Evolutionary conservation across 768 basidiomycete species (phyloP).

Genomic region (Rhodosporidiobolus odoratus): DNA sequence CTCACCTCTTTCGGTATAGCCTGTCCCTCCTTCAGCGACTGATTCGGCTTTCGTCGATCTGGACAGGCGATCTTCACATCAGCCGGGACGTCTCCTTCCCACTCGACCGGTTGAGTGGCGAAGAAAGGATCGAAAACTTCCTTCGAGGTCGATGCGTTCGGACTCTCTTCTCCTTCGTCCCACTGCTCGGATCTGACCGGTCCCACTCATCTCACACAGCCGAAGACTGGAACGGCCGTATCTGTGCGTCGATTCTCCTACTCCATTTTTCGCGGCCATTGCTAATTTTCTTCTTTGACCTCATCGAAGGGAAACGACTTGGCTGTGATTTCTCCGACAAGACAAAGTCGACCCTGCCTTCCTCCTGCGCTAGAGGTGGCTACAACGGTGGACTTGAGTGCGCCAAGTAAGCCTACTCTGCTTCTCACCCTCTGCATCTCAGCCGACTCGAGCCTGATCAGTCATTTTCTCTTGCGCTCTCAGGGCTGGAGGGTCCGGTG

Average conservation of each 20-base stretch:
- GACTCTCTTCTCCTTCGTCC: background rate
- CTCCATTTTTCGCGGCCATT: background rate
- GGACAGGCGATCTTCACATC: constrained; percentile 35
- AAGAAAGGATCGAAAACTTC: constrained; percentile 47
- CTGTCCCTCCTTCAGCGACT: background rate
- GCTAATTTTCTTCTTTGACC: background rate
- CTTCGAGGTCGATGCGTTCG: constrained; percentile 50
- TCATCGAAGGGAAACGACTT: constrained; percentile 47
- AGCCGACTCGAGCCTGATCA: background rate
- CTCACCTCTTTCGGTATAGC: constrained; percentile 10
- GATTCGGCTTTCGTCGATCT: background rate
- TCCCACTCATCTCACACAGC: constrained; percentile 43
- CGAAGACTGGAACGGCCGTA: constrained; percentile 62
- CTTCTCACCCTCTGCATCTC: background rate
- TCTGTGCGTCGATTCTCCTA: constrained; percentile 49
- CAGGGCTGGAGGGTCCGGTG: constrained; percentile 45
- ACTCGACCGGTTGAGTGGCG: constrained; percentile 36
- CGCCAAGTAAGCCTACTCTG: background rate
- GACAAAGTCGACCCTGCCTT: constrained; percentile 45
- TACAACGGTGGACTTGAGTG: constrained; percentile 31
- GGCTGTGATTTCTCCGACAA: constrained; percentile 49
- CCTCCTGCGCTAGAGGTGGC: constrained; percentile 49
- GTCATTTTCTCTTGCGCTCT: background rate
- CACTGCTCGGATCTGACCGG: background rate
- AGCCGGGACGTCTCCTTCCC: constrained; percentile 16